phyloP scores from a whole-genome alignment of 2,329 filamentous ascomycete species.

The Scorias spongiosa region DNA sequence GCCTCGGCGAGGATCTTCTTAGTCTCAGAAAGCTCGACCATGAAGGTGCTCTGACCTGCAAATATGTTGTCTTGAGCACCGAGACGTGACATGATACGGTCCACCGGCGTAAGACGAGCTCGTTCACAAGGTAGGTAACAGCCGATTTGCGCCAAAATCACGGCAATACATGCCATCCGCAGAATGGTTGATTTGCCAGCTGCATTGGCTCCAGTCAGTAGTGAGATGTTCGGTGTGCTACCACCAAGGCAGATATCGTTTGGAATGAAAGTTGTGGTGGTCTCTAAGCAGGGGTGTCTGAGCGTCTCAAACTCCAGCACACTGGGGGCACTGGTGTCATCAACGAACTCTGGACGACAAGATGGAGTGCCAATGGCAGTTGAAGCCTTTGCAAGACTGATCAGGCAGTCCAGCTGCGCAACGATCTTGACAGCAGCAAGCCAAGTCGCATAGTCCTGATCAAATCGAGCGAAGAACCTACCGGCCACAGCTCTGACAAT shows the following conservation, averaged over 20 bases:
- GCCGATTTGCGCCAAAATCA: constrained; percentile 94
- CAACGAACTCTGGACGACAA: constrained; percentile 77
- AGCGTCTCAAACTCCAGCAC: constrained; percentile 85
- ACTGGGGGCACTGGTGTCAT: constrained; percentile 55
- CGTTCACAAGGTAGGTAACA: constrained; percentile 77
- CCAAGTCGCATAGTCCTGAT: constrained; percentile 74
- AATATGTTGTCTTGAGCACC: constrained; percentile 99
- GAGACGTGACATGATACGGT: constrained; percentile 96
- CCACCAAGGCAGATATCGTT: constrained; percentile 86
- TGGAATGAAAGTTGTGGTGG: constrained; percentile 84
- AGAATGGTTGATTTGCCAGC: constrained; percentile 94
- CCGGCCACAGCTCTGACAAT: constrained; percentile 74
- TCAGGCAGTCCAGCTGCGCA: constrained; percentile 84
- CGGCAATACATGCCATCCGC: constrained; percentile 90
- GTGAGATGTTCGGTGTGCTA: constrained; percentile 62
- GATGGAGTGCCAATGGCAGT: constrained; percentile 68
- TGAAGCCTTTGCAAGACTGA: constrained; percentile 83
- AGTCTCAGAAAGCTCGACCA: constrained; percentile 91
- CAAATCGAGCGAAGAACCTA: constrained; percentile 76
- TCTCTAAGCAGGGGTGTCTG: constrained; percentile 86
- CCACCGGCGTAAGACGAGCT: constrained; percentile 74
- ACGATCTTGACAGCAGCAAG: constrained; percentile 78
- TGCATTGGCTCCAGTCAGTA: constrained; percentile 91
- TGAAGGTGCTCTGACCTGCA: constrained; percentile 93
- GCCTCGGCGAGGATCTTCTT: constrained; percentile 96